A percentile compares a stretch with the other conserved stretches of the same genome.
Evolutionary conservation across 495 filamentous ascomycete species (phyloP).

Genomic region (Penicillium goetzii): DNA sequence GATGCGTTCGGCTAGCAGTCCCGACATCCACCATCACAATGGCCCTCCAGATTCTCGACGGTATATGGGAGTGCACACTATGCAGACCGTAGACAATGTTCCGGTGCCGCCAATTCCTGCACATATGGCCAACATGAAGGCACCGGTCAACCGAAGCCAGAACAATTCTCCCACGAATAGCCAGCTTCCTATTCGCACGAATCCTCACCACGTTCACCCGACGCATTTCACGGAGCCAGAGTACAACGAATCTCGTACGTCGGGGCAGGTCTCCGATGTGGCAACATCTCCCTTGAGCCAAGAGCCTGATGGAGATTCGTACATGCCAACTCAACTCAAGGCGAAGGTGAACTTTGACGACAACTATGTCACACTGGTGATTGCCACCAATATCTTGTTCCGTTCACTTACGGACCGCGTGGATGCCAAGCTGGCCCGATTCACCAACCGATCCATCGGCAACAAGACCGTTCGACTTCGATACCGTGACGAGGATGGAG

Average conservation of each 20-base stretch:
- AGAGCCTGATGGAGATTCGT: conserved; percentile 41
- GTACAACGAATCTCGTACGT: conserved; percentile 37
- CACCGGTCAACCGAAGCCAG: conserved; percentile 68
- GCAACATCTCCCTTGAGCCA: conserved; percentile 44
- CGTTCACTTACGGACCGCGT: conserved; percentile 94
- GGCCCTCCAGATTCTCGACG: conserved; percentile 46
- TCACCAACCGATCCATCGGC: conserved; percentile 78
- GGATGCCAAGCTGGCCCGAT: conserved; percentile 86
- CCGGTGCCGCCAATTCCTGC: conserved; percentile 66
- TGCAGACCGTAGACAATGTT: conserved; percentile 69
- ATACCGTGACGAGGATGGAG: conserved; percentile 90
- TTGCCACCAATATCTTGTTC: conserved; percentile 89
- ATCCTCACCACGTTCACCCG: conserved; percentile 34
- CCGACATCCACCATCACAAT: conserved; percentile 63
- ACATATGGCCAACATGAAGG: conserved; percentile 61
- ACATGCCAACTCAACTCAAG: conserved; percentile 74
- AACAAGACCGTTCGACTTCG: conserved; percentile 77
- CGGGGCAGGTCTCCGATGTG: conserved; percentile 39
- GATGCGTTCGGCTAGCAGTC: conserved; percentile 71
- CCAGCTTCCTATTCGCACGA: conserved; percentile 51
- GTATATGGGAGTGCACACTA: conserved; percentile 58
- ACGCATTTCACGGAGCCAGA: conserved; percentile 48
- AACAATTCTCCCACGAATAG: conserved; percentile 64
- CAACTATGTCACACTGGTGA: conserved; percentile 87
- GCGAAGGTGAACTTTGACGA: conserved; percentile 88